phyloP scores from a whole-genome alignment of 2,329 filamentous ascomycete species.

The Sporothrix euskadiensis region DNA sequence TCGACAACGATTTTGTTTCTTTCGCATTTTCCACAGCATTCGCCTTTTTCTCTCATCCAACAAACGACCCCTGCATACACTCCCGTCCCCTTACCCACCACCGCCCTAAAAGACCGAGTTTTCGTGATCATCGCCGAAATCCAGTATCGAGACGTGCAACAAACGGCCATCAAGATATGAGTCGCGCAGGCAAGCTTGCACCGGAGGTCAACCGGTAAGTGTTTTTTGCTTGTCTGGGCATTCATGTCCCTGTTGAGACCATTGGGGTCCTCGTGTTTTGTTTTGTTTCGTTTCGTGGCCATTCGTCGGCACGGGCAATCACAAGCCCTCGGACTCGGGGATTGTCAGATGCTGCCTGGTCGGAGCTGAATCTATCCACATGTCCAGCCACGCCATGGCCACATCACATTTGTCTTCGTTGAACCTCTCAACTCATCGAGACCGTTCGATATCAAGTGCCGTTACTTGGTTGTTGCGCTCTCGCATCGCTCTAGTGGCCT shows the following conservation, averaged over 20 bases:
- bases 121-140: not conserved
- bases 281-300: not conserved
- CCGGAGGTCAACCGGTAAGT: conserved; percentile 95
- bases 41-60: not conserved
- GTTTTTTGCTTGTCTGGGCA: not conserved
- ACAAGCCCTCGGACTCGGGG: not conserved
- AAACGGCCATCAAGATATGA: conserved; percentile 72
- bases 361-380: not conserved
- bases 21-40: not conserved
- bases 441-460: not conserved
- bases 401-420: not conserved
- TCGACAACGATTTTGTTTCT: not conserved
- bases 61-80: not conserved
- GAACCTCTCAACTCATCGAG: too few relatives aligned
- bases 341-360: not conserved
- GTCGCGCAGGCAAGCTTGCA: conserved; percentile 93
- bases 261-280: conserved; percentile 10
- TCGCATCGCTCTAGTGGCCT: not conserved
- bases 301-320: not conserved
- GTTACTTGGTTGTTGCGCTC: not conserved
- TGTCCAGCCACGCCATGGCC: not conserved
- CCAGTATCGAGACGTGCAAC: conserved; percentile 5
- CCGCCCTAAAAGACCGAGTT: conserved; percentile 24
- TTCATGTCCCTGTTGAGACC: not conserved
- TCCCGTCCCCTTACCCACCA: conserved; percentile 1